Conservation (phyloP, 441 rosid species). For the Corymbia citriodora region DNA sequence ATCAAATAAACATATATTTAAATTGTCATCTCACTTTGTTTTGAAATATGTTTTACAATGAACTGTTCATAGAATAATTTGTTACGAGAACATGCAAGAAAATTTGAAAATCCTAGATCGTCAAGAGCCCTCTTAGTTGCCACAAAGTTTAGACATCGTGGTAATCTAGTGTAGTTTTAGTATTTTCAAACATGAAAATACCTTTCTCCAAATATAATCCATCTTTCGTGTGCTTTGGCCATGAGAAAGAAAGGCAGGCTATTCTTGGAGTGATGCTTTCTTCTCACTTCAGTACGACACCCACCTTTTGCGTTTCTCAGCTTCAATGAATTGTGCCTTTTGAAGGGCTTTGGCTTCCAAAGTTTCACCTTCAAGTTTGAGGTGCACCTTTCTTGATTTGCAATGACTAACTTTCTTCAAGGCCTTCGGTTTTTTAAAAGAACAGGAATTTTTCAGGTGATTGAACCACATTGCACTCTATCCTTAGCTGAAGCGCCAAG, state of each 20-base stretch:
- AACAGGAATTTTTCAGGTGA: neutral
- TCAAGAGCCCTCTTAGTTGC: accelerated
- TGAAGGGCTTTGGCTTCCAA: neutral
- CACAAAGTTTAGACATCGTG: neutral
- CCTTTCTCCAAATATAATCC: conserved; percentile 39
- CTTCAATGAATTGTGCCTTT: neutral
- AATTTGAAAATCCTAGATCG: neutral
- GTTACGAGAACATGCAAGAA: accelerated
- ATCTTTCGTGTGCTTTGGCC: conserved; percentile 2
- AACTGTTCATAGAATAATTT: neutral
- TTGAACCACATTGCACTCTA: neutral
- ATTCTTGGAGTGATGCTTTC: neutral
- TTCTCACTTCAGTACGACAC: neutral
- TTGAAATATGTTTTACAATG: neutral
- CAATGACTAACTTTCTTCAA: neutral
- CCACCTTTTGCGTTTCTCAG: neutral
- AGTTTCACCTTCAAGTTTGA: neutral
- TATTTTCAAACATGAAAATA: conserved; percentile 6
- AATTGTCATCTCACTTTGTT: neutral
- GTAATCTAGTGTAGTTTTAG: conserved; percentile 11
- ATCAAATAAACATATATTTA: neutral
- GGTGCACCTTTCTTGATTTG: neutral
- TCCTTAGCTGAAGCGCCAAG: neutral
- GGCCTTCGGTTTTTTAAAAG: neutral
- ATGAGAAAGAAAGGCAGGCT: neutral